Evolutionary conservation across 306 rosid genomes (phyloP).

Genomic region (Rubus idaeus): DNA sequence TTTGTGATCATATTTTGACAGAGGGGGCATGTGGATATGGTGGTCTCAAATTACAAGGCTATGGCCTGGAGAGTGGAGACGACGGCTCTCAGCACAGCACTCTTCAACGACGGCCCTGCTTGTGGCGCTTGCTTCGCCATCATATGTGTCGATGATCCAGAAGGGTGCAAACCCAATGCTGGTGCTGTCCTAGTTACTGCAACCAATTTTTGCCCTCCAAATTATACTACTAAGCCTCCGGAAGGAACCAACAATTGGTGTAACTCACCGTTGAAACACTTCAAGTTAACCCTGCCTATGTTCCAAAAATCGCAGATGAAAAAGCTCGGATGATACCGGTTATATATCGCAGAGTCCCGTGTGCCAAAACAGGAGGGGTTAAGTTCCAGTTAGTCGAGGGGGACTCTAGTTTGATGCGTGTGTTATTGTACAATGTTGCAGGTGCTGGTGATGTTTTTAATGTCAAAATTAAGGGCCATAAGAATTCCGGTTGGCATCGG

Average conservation of each 20-base stretch:
- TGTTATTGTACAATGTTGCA: constrained; percentile 46
- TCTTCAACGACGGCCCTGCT: constrained; percentile 46
- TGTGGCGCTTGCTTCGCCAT: constrained; percentile 65
- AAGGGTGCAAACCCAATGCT: constrained; percentile 45
- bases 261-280: constrained; percentile 65
- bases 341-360: constrained; percentile 32
- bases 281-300: constrained; percentile 53
- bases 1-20: constrained; percentile 3
- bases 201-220: constrained; percentile 71
- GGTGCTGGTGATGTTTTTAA: constrained; percentile 50
- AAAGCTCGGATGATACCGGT: constrained; percentile 58
- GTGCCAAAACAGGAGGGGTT: constrained; percentile 42
- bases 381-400: constrained; percentile 43
- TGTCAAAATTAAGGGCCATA: constrained; percentile 43
- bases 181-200: constrained; percentile 41
- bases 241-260: constrained; percentile 76
- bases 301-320: constrained; percentile 36
- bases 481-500: constrained; percentile 20
- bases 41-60: constrained; percentile 56
- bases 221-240: constrained; percentile 28
- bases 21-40: constrained; percentile 85
- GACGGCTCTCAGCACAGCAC: constrained; percentile 53
- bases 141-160: constrained; percentile 36
- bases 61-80: constrained; percentile 64
- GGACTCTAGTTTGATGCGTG: constrained; percentile 38